Evolutionary conservation across 495 filamentous ascomycete species (phyloP), one percentile per base, ranked within the genome.

Genomic region (Lasiosphaeria miniovina): DNA sequence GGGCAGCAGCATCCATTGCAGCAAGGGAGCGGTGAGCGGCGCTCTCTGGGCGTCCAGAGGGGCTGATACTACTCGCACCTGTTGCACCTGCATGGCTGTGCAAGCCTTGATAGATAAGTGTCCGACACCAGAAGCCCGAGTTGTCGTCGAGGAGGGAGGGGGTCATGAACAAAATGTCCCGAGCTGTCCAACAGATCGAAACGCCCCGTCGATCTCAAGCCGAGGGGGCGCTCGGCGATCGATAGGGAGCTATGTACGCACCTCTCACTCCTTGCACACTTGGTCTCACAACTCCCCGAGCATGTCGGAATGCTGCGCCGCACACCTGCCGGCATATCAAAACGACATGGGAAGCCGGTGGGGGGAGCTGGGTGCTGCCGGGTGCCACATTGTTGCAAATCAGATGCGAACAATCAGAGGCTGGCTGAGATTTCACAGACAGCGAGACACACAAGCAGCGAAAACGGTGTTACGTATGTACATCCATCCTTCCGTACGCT

Each of bases 301-400:
- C 38, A 11, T 46, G 43, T n/a, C 24, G 32, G 36, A 17, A 54
- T 64, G 51, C 62, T 59, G 58, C 59, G 59, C 52, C 52, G 49
- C 57, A 8, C 36, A 41, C 48, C 8, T 56, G 43, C 50, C 55
- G 51, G 55, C 58, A 61, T 60, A 57, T 55, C 54, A 43, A 49
- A 24, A 41, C 49, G 33, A 57, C 57, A 49, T 14, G 15, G 51
- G 53, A 43, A 12, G 10, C 12, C 6, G 51, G 8, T 33, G 55
- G 52, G 41, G 33, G 55, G 5, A 38, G 11, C 54, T 49, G 51
- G 52, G 17, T 40, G 36, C 54, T 49, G 49, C 55, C 49, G 53
- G 57, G 46, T 52, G 55, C 57, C 24, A 36, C 48, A 31, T 24
- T 31, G 33, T 24, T 35, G 33, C 38, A 46, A 32, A 54, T n/a